Evolutionary conservation across 331 rosid species (phyloP).

Genomic region (Erythrophleum ivorense): DNA sequence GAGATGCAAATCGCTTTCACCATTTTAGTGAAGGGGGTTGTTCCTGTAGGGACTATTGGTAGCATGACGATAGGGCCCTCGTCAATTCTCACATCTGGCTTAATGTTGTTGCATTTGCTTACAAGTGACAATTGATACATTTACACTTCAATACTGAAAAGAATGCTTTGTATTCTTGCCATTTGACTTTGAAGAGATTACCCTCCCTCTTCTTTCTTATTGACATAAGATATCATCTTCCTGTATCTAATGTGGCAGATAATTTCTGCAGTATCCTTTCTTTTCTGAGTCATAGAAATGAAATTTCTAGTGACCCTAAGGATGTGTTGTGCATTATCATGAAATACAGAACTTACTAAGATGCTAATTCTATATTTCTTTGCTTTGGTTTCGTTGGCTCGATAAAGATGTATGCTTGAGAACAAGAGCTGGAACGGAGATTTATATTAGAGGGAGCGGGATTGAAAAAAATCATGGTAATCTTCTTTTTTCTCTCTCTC

Average conservation of each 20-base stretch:
- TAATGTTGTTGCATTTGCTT: neutral
- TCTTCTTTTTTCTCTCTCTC: neutral
- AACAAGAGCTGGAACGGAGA: neutral
- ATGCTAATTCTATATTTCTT: neutral
- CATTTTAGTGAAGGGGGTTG: conserved; percentile 78
- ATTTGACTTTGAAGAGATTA: neutral
- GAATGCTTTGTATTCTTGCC: neutral
- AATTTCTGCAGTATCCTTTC: neutral
- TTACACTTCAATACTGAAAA: neutral
- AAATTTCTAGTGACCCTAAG: neutral
- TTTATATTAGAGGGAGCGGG: neutral
- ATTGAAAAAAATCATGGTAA: neutral
- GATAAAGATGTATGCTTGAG: neutral
- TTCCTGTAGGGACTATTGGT: conserved; percentile 91
- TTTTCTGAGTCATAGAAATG: neutral
- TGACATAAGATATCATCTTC: neutral
- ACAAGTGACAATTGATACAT: neutral
- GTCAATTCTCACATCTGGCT: conserved; percentile 18
- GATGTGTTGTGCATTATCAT: neutral
- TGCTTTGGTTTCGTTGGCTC: neutral
- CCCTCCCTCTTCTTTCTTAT: neutral
- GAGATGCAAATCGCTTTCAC: conserved; percentile 91
- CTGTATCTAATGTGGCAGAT: neutral
- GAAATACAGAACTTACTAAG: neutral
- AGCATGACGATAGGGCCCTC: conserved; percentile 25